Conservation (phyloP, 768 basidiomycete species). For the Albatrellus ellisii region DNA sequence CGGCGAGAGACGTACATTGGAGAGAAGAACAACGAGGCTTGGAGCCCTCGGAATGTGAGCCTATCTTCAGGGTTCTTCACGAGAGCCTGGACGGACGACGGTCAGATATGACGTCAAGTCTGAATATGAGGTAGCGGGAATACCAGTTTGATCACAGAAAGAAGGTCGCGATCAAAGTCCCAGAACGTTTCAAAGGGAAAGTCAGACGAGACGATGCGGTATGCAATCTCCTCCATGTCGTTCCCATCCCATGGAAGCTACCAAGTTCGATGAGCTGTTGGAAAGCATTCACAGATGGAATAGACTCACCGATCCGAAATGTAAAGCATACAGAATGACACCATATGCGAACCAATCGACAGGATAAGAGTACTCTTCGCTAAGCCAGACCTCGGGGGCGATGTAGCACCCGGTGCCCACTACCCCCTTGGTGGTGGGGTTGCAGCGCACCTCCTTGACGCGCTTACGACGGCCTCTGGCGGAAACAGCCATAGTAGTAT, state of each 20-base stretch:
- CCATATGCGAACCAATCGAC: slow-evolving; percentile 13
- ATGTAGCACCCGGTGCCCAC: slow-evolving; percentile 11
- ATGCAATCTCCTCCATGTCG: background rate
- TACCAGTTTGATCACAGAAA: background rate
- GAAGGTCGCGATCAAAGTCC: background rate
- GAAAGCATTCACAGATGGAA: background rate
- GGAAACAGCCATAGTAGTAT: background rate
- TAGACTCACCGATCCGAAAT: slow-evolving; percentile 5
- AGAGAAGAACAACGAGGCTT: background rate
- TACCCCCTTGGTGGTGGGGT: slow-evolving; percentile 1
- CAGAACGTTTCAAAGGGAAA: background rate
- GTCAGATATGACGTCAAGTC: background rate
- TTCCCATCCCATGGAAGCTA: slow-evolving; percentile 1
- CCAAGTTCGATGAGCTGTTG: background rate
- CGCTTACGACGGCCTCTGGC: background rate
- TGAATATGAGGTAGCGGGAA: no score
- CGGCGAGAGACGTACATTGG: background rate
- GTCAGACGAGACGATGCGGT: background rate
- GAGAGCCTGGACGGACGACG: background rate
- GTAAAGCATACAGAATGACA: slow-evolving; percentile 8
- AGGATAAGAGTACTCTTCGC: slow-evolving; percentile 8
- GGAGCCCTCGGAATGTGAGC: background rate
- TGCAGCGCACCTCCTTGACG: background rate
- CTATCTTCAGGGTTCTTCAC: background rate
- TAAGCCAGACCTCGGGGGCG: slow-evolving; percentile 10